phyloP scores from a whole-genome alignment of 1,284 basidiomycete species.

The Cystobasidiaceae sp. region DNA sequence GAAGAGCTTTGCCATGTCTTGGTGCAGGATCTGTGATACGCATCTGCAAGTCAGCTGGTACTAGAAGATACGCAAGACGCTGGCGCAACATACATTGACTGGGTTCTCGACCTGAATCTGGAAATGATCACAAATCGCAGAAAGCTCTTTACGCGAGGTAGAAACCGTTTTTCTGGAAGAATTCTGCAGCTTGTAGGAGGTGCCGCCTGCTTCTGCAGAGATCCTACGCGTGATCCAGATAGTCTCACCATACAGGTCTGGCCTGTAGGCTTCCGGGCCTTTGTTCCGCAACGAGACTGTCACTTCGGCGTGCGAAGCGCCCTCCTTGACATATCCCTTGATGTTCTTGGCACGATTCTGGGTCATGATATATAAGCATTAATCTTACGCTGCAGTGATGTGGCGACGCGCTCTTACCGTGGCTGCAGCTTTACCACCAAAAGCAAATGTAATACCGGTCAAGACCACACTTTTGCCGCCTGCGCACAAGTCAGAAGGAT shows the following conservation, averaged over 20 bases:
- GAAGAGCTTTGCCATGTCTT: constrained; percentile 67
- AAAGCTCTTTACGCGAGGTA: constrained; percentile 76
- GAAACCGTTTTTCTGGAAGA: constrained; percentile 58
- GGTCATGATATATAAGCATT: no score
- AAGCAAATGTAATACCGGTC: constrained; percentile 84
- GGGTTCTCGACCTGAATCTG: constrained; percentile 92
- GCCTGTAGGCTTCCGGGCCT: constrained; percentile 81
- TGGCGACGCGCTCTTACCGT: constrained; percentile 57
- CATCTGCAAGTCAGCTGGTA: no score
- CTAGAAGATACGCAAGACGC: no score
- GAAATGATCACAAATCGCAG: constrained; percentile 85
- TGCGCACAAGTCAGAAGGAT: constrained; percentile 47
- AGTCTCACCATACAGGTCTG: constrained; percentile 71
- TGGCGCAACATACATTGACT: constrained; percentile 78
- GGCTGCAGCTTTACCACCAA: constrained; percentile 83
- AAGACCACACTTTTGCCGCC: constrained; percentile 92
- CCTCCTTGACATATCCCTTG: constrained; percentile 36
- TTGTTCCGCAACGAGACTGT: constrained; percentile 77
- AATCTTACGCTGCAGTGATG: neutral
- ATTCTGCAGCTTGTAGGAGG: constrained; percentile 83
- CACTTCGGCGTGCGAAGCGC: constrained; percentile 53
- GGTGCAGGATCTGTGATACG: constrained; percentile 45
- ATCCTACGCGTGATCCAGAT: constrained; percentile 82
- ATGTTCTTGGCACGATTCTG: constrained; percentile 40
- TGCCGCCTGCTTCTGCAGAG: constrained; percentile 61